Percentiles rank a stretch among this genome's conserved stretches.
phyloP scores from a whole-genome alignment of 768 basidiomycete genomes.

The Macrolepiota dolichaula region DNA sequence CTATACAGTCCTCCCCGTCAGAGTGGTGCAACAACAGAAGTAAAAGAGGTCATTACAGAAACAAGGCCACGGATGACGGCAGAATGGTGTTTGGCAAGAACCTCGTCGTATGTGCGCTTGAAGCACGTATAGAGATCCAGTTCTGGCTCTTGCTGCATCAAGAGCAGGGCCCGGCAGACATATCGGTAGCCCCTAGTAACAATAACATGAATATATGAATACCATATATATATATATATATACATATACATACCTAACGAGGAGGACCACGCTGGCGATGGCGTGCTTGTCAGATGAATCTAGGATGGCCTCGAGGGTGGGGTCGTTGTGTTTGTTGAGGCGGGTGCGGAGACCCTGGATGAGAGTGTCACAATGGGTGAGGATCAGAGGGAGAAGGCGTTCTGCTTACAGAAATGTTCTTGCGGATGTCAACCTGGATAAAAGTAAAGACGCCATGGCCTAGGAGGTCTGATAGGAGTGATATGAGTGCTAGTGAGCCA shows the following conservation, averaged over 20 bases:
- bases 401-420: conserved; percentile 56
- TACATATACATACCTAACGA: conserved; percentile 46
- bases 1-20: conserved; percentile 23
- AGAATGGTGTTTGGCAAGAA: conserved; percentile 62
- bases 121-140: conserved; percentile 66
- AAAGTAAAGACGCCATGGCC: conserved; percentile 71
- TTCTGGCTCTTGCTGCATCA: conserved; percentile 52
- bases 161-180: conserved; percentile 63
- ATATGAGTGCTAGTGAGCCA: conserved; percentile 14
- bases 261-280: conserved; percentile 60
- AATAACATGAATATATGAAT: neutral
- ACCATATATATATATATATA: neutral
- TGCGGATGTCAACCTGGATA: conserved; percentile 66
- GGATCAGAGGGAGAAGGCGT: conserved; percentile 10
- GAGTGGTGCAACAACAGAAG: conserved; percentile 12
- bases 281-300: conserved; percentile 39
- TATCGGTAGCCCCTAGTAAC: conserved; percentile 59
- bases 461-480: conserved; percentile 49
- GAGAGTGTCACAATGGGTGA: neutral
- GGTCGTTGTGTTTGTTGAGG: conserved; percentile 37
- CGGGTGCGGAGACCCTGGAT: conserved; percentile 69
- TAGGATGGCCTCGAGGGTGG: conserved; percentile 62
- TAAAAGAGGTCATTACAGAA: conserved; percentile 37
- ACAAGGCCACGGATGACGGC: conserved; percentile 67
- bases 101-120: conserved; percentile 65